phyloP scores from a whole-genome alignment of 2,329 filamentous ascomycete genomes.

The Fusarium mexicanum region DNA sequence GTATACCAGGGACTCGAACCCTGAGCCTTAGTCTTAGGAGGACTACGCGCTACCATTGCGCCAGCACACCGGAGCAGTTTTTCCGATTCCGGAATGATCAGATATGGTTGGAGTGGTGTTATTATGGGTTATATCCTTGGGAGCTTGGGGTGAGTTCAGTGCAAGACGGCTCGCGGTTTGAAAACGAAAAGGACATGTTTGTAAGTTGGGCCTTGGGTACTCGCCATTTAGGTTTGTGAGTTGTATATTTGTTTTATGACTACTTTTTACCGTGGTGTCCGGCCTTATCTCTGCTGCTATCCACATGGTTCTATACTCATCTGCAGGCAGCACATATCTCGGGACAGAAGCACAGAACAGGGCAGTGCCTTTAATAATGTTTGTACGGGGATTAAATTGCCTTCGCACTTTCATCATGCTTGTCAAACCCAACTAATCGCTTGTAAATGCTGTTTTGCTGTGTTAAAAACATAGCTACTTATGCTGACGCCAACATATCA shows the following conservation, averaged over 20 bases:
- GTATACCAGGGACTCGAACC: constrained; percentile 53
- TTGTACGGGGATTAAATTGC: not conserved
- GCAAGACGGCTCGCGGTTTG: not conserved
- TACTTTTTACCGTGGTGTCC: not conserved
- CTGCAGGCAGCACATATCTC: not conserved
- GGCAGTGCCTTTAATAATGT: not conserved
- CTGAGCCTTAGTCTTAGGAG: constrained; percentile 54
- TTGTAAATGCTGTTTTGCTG: not conserved
- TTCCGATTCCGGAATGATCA: constrained; percentile 31
- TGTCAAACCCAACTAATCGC: not conserved
- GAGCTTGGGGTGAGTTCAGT: accelerated
- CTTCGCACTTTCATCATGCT: not conserved
- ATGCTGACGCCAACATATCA: not conserved
- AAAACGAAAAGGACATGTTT: not conserved
- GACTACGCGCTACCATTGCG: constrained; percentile 53
- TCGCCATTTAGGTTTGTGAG: not conserved
- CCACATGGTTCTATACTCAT: not conserved
- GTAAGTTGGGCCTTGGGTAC: not conserved
- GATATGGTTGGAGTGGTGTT: not conserved
- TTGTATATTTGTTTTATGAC: not conserved
- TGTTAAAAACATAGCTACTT: not conserved
- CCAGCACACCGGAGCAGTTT: constrained; percentile 12
- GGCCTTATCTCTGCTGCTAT: not conserved
- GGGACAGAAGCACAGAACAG: not conserved
- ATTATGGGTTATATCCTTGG: constrained; percentile 10